Conservation (phyloP, 2,329 filamentous ascomycete genomes). For the Corinectria fuckeliana region DNA sequence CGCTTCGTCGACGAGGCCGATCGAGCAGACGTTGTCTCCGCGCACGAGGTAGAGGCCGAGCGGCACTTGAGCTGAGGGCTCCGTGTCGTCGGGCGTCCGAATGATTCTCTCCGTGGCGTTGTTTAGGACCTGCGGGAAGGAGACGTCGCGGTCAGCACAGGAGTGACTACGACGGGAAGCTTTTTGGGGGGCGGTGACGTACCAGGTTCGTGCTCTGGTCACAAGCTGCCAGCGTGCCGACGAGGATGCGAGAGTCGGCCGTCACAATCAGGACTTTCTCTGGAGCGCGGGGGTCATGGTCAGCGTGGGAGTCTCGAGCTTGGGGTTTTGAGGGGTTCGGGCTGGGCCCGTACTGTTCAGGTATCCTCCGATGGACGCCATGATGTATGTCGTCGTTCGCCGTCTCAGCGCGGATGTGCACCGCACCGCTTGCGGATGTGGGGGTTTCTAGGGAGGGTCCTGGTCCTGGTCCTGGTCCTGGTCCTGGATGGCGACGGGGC, state of each 20-base stretch:
- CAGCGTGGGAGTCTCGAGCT: neutral
- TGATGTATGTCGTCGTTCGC: too few relatives aligned
- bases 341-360: constrained; percentile 54
- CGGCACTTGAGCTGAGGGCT: constrained; percentile 79
- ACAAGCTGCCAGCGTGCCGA: constrained; percentile 82
- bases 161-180: neutral
- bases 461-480: too few relatives aligned
- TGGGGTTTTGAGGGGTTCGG: constrained; percentile 14
- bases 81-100: constrained; percentile 80
- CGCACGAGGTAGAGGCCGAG: constrained; percentile 91
- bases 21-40: constrained; percentile 91
- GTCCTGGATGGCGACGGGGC: neutral
- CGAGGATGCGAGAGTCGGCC: constrained; percentile 85
- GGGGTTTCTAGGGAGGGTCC: neutral
- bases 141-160: constrained; percentile 22
- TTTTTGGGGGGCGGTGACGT: constrained; percentile 31
- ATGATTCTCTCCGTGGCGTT: constrained; percentile 90
- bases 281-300: constrained; percentile 45
- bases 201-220: constrained; percentile 92
- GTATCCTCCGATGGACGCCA: constrained; percentile 54
- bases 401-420: neutral
- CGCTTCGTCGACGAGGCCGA: constrained; percentile 88
- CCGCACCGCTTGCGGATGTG: neutral
- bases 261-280: constrained; percentile 94
- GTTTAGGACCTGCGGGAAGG: constrained; percentile 69